Conservation (phyloP, 140 eudicot genomes). For the Oenanthe javanica region DNA sequence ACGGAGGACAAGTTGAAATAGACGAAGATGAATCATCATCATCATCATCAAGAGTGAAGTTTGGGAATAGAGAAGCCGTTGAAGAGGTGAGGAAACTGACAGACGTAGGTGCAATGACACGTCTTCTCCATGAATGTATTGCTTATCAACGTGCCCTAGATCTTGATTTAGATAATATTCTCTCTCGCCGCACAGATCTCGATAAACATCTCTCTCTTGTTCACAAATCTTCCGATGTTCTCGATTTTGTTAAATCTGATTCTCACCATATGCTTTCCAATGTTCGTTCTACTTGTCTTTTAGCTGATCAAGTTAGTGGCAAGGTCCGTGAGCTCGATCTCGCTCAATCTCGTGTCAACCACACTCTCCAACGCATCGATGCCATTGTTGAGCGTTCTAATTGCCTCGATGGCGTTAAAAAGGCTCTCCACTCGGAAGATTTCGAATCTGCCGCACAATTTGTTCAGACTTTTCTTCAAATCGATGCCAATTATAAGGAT, state of each 20-base stretch:
- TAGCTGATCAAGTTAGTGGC: slow-evolving; percentile 70
- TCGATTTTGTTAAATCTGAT: slow-evolving; percentile 50
- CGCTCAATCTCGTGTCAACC: slow-evolving; percentile 68
- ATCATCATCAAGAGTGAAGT: not conserved
- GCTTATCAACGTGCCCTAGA: slow-evolving; percentile 76
- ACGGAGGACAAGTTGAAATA: not conserved
- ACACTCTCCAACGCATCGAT: slow-evolving; percentile 56
- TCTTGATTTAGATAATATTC: slow-evolving; percentile 44
- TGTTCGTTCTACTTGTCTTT: slow-evolving; percentile 46
- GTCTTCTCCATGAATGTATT: slow-evolving; percentile 74
- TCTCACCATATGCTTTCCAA: slow-evolving; percentile 53
- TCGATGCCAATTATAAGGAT: slow-evolving; percentile 49
- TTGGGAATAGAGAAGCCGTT: not conserved
- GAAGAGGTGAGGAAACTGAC: slow-evolving; percentile 43
- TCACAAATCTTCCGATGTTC: slow-evolving; percentile 52
- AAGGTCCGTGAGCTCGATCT: slow-evolving; percentile 80
- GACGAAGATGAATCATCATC: not conserved
- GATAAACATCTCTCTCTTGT: slow-evolving; percentile 41
- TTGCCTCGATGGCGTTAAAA: slow-evolving; percentile 58
- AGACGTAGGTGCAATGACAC: slow-evolving; percentile 70
- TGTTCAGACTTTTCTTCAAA: slow-evolving; percentile 50
- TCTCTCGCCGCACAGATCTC: slow-evolving; percentile 26
- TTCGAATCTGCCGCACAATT: slow-evolving; percentile 52
- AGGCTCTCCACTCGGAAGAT: slow-evolving; percentile 51
- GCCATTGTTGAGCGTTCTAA: slow-evolving; percentile 55